These are phyloP conservation scores for Penicillium vulpinum DNA, from an alignment of 2,329 filamentous ascomycete species.

Conservation along the genomic window DNA sequence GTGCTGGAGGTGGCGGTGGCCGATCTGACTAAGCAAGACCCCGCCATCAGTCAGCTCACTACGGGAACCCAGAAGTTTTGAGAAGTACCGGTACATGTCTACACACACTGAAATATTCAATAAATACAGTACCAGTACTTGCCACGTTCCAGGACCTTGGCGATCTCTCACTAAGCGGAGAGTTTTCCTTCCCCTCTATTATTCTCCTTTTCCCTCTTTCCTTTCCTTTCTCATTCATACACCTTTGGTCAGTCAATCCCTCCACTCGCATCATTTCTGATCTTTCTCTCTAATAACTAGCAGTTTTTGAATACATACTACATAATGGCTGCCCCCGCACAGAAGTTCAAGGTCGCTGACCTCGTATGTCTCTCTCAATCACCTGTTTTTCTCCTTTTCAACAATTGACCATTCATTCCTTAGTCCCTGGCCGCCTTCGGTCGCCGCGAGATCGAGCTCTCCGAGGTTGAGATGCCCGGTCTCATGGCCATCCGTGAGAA, in stretches of 20 bases:
- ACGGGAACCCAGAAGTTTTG: conserved; percentile 5
- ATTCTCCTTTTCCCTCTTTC: conserved; percentile 14
- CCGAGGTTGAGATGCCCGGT: conserved; percentile 95
- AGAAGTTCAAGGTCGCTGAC: conserved; percentile 98
- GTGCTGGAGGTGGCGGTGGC: neutral
- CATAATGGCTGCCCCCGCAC: conserved; percentile 72
- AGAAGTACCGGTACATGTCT: conserved; percentile 13
- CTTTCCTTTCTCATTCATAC: conserved; percentile 13
- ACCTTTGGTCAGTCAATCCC: conserved; percentile 7
- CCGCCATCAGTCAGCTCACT: conserved; percentile 17
- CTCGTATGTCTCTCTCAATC: conserved; percentile 55
- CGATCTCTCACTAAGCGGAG: conserved; percentile 10
- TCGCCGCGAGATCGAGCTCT: conserved; percentile 97
- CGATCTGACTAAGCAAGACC: conserved; percentile 1
- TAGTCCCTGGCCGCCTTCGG: conserved; percentile 91
- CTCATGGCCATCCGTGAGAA: conserved; percentile 91
- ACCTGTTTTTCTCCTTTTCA: neutral
- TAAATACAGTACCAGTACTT: conserved; percentile 2
- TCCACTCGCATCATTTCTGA: neutral
- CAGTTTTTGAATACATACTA: conserved; percentile 23
- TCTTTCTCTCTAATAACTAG: conserved; percentile 7
- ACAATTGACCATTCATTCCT: conserved; percentile 15
- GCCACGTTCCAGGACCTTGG: neutral
- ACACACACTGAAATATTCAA: neutral
- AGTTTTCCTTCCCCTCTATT: conserved; percentile 22